Evolutionary conservation across 768 basidiomycete species (phyloP), one percentile per base, ranked within the genome.

Genomic region (Gloeostereum incarnatum): DNA sequence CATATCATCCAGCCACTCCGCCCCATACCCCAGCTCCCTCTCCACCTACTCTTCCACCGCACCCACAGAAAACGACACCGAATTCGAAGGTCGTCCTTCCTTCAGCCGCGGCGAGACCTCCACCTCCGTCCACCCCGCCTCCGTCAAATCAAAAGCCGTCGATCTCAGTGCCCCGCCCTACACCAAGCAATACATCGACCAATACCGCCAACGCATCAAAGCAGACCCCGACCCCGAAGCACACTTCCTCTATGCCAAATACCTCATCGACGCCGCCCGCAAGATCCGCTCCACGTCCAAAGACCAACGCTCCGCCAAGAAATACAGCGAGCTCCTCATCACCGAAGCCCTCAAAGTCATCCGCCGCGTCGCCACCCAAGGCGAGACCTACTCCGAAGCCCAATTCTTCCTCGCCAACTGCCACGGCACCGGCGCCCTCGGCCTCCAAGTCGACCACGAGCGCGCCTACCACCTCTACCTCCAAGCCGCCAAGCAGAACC

Each of bases 361-460:
- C 44, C 84, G 94, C 46, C 78, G 90, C 36, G 67, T 98, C 35
- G 96, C 94, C 3, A 93, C 91, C 5, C 87, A 91, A 57, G 87
- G 83, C 16, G 80, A 91, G 40, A 80, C 91, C 1, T 93, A 89
- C 58, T 79, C 91, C 42, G 96, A 99, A 51, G 94, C 96, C 9
- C 94, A 98, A 57, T 99, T 98, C 64, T 98, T 96, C 71, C 70
- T 98, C 31, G 96, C 94, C 29, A 97, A 97, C 50, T 93, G 93
- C 54, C 82, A 94, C 53, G 93, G 94, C 14, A 96, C 92, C 1
- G 96, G 96, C 6, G 82, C 82, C 47, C 77, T 99, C 17, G 94
- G 96, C n/a, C 68, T 98, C 8, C 85, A 85, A 48, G 90, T 97
- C 39, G 96, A 99, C 59, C 93, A 97, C 59, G 96, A 98, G 52